Percentiles rank a stretch among this genome's conserved stretches.
Evolutionary conservation across 768 basidiomycete species (phyloP).

Genomic region (Tylopilus felleus): DNA sequence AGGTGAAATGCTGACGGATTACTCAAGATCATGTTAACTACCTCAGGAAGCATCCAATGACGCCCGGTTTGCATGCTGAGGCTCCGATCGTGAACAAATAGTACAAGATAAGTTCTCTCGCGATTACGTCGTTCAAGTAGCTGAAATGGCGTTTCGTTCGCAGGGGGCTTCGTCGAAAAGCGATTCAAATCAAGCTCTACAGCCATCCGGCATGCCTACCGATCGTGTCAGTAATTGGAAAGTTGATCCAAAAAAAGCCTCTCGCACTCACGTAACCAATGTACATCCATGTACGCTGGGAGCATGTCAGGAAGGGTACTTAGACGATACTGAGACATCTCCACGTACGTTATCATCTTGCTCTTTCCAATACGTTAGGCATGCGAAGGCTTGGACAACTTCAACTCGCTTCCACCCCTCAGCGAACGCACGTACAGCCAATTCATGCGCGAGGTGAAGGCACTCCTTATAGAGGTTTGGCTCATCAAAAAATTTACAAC

Average conservation of each 20-base stretch:
- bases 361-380: constrained; percentile 87
- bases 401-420: constrained; percentile 81
- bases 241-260: neutral
- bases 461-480: constrained; percentile 63
- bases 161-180: constrained; percentile 51
- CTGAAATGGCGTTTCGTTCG: constrained; percentile 62
- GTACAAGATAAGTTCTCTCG: constrained; percentile 81
- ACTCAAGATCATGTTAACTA: constrained; percentile 14
- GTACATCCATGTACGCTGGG: constrained; percentile 79
- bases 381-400: constrained; percentile 85
- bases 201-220: constrained; percentile 82
- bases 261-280: constrained; percentile 69
- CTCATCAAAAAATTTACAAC: constrained; percentile 73
- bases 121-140: constrained; percentile 75
- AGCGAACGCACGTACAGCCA: constrained; percentile 74
- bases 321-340: constrained; percentile 2
- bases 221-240: constrained; percentile 2
- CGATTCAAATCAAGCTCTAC: constrained; percentile 80
- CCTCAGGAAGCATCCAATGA: constrained; percentile 85
- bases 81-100: constrained; percentile 84
- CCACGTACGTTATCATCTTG: constrained; percentile 72
- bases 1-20: constrained; percentile 10
- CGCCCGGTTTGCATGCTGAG: constrained; percentile 84
- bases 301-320: constrained; percentile 13
- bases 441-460: constrained; percentile 68